Evolutionary conservation across 208 protist genomes (phyloP), one percentile per base, ranked within the genome.

Genomic region (Leishmania major): DNA sequence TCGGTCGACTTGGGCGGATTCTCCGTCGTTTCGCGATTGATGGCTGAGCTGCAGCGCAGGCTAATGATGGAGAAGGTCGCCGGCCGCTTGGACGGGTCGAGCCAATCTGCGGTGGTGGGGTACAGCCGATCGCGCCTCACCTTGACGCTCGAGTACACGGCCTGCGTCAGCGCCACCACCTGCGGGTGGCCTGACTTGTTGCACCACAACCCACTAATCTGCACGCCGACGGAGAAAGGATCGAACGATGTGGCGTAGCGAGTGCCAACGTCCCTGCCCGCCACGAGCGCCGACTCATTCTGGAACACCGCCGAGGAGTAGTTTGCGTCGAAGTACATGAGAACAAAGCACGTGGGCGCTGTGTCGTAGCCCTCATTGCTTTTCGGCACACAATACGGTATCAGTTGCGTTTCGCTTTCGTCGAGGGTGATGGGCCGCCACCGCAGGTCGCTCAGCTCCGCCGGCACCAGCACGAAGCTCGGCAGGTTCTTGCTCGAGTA

Each of bases 371-470:
- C 59, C 10, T 60, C 43, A 19, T 60, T 71, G 25, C 13, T 53
- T 35, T 64, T 74, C 28, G 71, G 40, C 51, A 91, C 64, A 76
- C 94, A 97, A 75, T 92, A 91, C 0, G 92, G 92, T 62, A 76
- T 25, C 19, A 95, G 86, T 1, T 37, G 79, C 11, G 81, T 59
- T 59, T 86, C 86, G 17, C 22, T 87, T 10, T 77, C 47, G 60
- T 91, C 91, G 77, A 89, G 88, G 43, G 92, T 96, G 77, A 97
- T 82, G 35, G 89, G 92, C 13, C 94, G 90, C 92, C 94, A 97
- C 45, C 94, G 92, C 37, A 96, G 37, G 84, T 97, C 94, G 55
- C 43, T 78, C 28, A 97, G 87, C 37, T 76, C n/a, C 0, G 94
- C 89, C 1, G 94, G 91, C 35, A 97, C 82, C 1, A 92, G 69